Conservation (phyloP, 352 stramenopile genomes). For the Globisporangium cystogenes region DNA sequence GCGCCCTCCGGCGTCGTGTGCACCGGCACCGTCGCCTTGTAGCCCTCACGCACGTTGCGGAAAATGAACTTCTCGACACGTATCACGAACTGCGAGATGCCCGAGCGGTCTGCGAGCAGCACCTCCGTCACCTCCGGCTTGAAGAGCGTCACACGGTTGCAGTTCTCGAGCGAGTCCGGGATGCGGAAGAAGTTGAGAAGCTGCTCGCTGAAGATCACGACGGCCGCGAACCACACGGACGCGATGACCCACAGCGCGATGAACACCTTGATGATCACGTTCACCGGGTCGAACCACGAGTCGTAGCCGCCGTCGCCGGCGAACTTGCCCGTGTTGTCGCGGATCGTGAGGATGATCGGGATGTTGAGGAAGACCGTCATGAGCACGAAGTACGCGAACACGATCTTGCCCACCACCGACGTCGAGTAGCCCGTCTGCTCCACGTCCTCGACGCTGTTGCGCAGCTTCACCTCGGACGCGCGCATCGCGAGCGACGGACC, state of each 20-base stretch:
- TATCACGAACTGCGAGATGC: slow-evolving; percentile 43
- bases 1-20: slow-evolving; percentile 24
- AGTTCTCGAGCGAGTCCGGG: slow-evolving; percentile 29
- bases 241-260: slow-evolving; percentile 53
- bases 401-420: slow-evolving; percentile 32
- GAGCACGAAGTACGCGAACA: slow-evolving; percentile 58
- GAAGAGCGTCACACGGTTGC: slow-evolving; percentile 50
- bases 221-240: slow-evolving; percentile 38
- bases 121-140: slow-evolving; percentile 53
- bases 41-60: slow-evolving; percentile 27
- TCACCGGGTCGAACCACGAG: slow-evolving; percentile 44
- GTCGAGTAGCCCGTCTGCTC: slow-evolving; percentile 41
- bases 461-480: slow-evolving; percentile 35
- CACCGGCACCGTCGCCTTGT: slow-evolving; percentile 50
- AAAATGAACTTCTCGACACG: slow-evolving; percentile 47
- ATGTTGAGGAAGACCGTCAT: slow-evolving; percentile 52
- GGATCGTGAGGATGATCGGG: slow-evolving; percentile 42
- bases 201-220: slow-evolving; percentile 37
- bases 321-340: slow-evolving; percentile 54
- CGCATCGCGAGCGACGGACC: slow-evolving; percentile 38
- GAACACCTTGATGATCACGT: slow-evolving; percentile 54
- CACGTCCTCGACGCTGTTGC: slow-evolving; percentile 39
- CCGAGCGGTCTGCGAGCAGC: slow-evolving; percentile 52
- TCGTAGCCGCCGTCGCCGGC: slow-evolving; percentile 26
- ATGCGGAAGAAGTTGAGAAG: slow-evolving; percentile 65